A percentile compares a stretch with the other conserved stretches of the same genome.
These are phyloP conservation scores for Hericium rajendrae DNA, from an alignment of 768 basidiomycete species.

Conservation along the genomic window DNA sequence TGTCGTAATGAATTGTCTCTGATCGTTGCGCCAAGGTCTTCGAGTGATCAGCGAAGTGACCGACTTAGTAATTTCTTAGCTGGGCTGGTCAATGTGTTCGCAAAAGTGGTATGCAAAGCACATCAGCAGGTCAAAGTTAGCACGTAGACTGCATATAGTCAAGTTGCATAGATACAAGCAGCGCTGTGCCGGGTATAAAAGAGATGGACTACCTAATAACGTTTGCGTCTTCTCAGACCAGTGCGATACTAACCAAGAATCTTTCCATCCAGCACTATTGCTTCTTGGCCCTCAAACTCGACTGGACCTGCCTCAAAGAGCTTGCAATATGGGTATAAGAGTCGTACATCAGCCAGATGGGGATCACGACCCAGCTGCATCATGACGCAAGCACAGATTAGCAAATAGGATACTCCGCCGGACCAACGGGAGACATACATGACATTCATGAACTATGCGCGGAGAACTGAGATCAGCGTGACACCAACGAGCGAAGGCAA, in stretches of 20 bases:
- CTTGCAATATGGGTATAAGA: slow-evolving; percentile 64
- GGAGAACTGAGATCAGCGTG: neutral
- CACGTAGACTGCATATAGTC: neutral
- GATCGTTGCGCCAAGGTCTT: neutral
- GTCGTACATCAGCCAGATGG: slow-evolving; percentile 67
- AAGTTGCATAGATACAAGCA: neutral
- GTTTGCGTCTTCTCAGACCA: no score
- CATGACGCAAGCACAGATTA: neutral
- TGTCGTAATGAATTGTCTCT: neutral
- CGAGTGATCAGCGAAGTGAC: no score
- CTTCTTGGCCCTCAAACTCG: neutral
- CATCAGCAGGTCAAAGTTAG: neutral
- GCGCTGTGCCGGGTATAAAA: neutral
- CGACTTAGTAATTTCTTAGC: no score
- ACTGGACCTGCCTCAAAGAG: slow-evolving; percentile 34
- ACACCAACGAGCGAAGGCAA: slow-evolving; percentile 26
- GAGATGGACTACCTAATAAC: no score
- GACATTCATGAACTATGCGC: slow-evolving; percentile 63
- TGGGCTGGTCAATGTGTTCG: no score
- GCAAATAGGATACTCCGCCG: neutral
- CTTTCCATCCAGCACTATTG: neutral
- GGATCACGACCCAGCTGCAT: slow-evolving; percentile 70
- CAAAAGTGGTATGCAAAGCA: neutral
- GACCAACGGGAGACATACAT: slow-evolving; percentile 38
- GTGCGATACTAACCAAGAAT: neutral